Percentiles rank a stretch among this genome's conserved stretches.
Conservation (phyloP, 805 yeast species). For the Ogataea thermomethanolica region DNA sequence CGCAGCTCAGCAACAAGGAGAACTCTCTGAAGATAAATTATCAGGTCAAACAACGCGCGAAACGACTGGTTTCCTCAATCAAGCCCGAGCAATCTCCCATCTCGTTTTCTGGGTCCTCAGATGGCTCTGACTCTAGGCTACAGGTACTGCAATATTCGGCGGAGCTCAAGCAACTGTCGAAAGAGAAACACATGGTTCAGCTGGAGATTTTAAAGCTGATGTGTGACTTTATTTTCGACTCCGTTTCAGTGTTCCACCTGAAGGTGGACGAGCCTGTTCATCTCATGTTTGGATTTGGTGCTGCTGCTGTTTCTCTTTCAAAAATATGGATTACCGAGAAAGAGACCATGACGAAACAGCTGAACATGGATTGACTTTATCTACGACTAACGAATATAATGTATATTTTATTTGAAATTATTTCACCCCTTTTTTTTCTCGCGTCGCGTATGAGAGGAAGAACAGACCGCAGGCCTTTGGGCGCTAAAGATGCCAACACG, state of each 20-base stretch:
- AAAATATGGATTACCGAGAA: slow-evolving; percentile 31
- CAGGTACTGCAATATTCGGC: slow-evolving; percentile 12
- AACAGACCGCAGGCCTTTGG: slow-evolving; percentile 10
- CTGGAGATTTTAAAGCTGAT: slow-evolving; percentile 41
- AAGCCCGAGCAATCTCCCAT: slow-evolving; percentile 20
- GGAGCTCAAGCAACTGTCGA: slow-evolving; percentile 33
- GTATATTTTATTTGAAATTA: not conserved
- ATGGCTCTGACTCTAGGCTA: slow-evolving; percentile 7
- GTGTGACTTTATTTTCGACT: slow-evolving; percentile 47
- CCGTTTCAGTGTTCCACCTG: slow-evolving; percentile 43
- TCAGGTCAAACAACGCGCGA: slow-evolving; percentile 58
- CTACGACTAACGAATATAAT: not conserved
- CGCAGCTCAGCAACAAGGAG: slow-evolving; percentile 44
- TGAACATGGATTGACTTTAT: slow-evolving; percentile 2
- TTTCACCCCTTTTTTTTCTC: slow-evolving; percentile 6
- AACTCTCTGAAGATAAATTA: slow-evolving; percentile 53
- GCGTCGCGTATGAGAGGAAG: slow-evolving; percentile 13
- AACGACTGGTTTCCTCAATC: slow-evolving; percentile 20
- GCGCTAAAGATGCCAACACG: slow-evolving; percentile 12
- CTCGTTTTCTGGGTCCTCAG: slow-evolving; percentile 14
- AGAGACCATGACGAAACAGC: slow-evolving; percentile 18
- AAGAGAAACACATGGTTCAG: slow-evolving; percentile 35
- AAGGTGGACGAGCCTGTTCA: slow-evolving; percentile 31
- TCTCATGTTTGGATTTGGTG: slow-evolving; percentile 31
- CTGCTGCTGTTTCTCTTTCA: slow-evolving; percentile 30